Evolutionary conservation across 495 filamentous ascomycete genomes (phyloP), one percentile per base, ranked within the genome.

Genomic region (Achaetomiella virescens): DNA sequence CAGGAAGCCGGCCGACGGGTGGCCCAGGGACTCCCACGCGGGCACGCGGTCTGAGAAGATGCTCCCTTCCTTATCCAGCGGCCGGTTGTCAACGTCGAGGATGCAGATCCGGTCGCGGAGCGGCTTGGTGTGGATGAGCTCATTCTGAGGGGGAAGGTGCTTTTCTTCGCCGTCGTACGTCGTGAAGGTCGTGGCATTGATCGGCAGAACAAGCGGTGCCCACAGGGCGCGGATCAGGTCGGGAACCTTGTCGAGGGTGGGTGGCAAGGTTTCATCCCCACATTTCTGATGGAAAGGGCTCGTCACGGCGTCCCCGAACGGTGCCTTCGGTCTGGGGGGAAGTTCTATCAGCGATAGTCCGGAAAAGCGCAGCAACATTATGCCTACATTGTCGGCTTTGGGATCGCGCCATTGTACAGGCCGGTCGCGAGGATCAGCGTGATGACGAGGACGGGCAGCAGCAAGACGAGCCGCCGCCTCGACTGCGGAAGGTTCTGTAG

Each of bases 21-120:
- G 43, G 2, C 33, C 55, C 4, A 64, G 52, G 22, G 58, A 52
- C 12, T 63, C 54, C 50, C 62, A 61, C n/a, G 55, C 44, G 15
- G 63, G 64, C 7, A 61, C 41, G 0, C 47, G n/a, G 2, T 45
- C 25, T 45, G 58, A 57, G 20, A 75, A 69, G n/a, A 76, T 45
- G 35, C 46, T 57, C 37, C 67, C 63, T 2, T 63, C 48, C 1
- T 47, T 62, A 46, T 62, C 36, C 24, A 74, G 59, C 0, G 57
- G 48, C 25, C 74, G 72, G 27, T 62, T 75, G 48, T 76, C 74
- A 41, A 72, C 62, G 31, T 74, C 74, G 25, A 76, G 56, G 50
- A 76, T 69, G 50, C 69, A 64, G 45, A 76, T 50, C 3, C 68
- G 60, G 31, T 66, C 61, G 6, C 72, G 67, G 7, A 76, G 59